Evolutionary conservation across 768 basidiomycete genomes (phyloP).

Genomic region (Strobilomyces confusus): DNA sequence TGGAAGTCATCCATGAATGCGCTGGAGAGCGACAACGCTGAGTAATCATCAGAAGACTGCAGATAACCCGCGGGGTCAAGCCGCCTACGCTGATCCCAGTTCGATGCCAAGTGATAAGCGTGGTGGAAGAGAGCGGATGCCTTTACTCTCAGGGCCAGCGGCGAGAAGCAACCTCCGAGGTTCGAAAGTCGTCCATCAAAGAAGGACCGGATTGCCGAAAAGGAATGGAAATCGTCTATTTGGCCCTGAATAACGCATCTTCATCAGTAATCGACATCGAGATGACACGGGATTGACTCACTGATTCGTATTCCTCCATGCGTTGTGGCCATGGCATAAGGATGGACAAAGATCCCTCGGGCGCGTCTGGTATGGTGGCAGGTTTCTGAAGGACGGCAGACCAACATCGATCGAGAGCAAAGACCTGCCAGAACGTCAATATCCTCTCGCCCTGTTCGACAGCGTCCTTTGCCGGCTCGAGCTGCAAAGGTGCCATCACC

Average conservation of each 20-base stretch:
- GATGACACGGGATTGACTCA: conserved; percentile 32
- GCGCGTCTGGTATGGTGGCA: conserved; percentile 59
- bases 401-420: conserved; percentile 77
- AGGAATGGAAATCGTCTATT: conserved; percentile 44
- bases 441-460: conserved; percentile 69
- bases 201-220: conserved; percentile 61
- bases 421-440: conserved; percentile 80
- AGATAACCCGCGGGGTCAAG: conserved; percentile 16
- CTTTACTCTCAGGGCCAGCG: conserved; percentile 64
- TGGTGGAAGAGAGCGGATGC: conserved; percentile 72
- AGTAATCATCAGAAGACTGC: conserved; percentile 20
- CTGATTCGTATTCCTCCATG: conserved; percentile 68
- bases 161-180: conserved; percentile 52
- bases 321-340: conserved; percentile 75
- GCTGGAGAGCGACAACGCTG: conserved; percentile 44
- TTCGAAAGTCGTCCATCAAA: conserved; percentile 54
- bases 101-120: conserved; percentile 56
- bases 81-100: conserved; percentile 56
- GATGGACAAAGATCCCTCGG: conserved; percentile 54
- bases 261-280: conserved; percentile 11
- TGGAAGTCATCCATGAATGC: conserved; percentile 56
- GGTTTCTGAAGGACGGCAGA: conserved; percentile 70
- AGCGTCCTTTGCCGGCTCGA: conserved; percentile 55
- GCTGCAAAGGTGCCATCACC: conserved; percentile 37
- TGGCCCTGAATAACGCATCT: conserved; percentile 47